Evolutionary conservation across 2,329 filamentous ascomycete genomes (phyloP).

Genomic region (Aspergillus pseudotamarii): DNA sequence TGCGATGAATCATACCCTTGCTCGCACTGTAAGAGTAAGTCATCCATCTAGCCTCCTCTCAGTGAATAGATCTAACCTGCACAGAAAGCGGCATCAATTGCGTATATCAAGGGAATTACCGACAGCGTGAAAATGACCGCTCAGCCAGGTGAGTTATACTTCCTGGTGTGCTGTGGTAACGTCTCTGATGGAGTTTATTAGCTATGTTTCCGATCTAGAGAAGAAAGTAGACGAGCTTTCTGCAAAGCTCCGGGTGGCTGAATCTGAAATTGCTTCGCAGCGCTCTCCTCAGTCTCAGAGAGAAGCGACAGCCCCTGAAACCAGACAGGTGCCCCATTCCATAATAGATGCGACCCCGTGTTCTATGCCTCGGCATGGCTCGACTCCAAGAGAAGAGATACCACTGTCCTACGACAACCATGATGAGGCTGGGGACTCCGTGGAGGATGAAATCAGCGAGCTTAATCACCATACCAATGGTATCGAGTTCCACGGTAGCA

Average conservation of each 20-base stretch:
- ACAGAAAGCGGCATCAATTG: slow-evolving; percentile 38
- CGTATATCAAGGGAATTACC: slow-evolving; percentile 39
- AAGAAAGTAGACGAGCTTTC: slow-evolving; percentile 35
- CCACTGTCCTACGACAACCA: slow-evolving; percentile 21
- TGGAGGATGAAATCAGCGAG: slow-evolving; percentile 46
- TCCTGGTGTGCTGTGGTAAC: too few relatives aligned
- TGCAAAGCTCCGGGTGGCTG: slow-evolving; percentile 27
- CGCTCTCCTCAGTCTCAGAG: slow-evolving; percentile 15
- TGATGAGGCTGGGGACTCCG: slow-evolving; percentile 29
- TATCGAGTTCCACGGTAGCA: slow-evolving; percentile 53
- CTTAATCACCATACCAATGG: slow-evolving; percentile 50
- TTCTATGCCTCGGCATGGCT: slow-evolving; percentile 26
- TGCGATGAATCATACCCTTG: slow-evolving; percentile 52
- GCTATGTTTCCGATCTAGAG: slow-evolving; percentile 42
- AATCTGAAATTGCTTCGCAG: slow-evolving; percentile 20
- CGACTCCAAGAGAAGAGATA: slow-evolving; percentile 21
- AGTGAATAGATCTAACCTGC: not conserved
- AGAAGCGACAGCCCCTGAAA: not conserved
- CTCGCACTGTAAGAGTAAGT: slow-evolving; percentile 48
- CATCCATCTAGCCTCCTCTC: not conserved
- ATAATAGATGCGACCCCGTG: slow-evolving; percentile 26
- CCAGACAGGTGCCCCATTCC: slow-evolving; percentile 9
- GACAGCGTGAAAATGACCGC: slow-evolving; percentile 32
- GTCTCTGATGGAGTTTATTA: slow-evolving; percentile 2
- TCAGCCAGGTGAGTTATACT: slow-evolving; percentile 28